These are phyloP conservation scores for Clitoria ternatea DNA, from an alignment of 306 rosid genomes.

Conservation along the genomic window DNA sequence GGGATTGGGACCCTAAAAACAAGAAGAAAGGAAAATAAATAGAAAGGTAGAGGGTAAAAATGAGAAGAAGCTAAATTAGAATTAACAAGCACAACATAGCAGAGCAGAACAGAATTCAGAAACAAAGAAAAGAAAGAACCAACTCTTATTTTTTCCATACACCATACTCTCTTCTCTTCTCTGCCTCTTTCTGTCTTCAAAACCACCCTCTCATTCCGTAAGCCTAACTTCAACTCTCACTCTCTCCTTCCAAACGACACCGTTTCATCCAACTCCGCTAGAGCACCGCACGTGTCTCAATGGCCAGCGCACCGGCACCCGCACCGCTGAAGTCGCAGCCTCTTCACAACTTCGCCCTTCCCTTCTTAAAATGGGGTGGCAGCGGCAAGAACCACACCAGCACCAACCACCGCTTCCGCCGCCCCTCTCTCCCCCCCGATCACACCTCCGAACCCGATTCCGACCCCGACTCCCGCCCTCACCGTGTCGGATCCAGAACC, in stretches of 20 bases:
- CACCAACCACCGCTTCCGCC: constrained; percentile 56
- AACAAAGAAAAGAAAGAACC: neutral
- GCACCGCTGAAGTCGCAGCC: constrained; percentile 73
- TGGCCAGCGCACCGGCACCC: constrained; percentile 68
- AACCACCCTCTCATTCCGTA: neutral
- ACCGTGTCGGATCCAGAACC: constrained; percentile 57
- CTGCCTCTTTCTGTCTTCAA: neutral
- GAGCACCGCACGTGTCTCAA: neutral
- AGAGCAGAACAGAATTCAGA: neutral
- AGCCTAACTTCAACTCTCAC: no score
- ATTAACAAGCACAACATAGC: neutral
- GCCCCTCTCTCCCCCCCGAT: constrained; percentile 26
- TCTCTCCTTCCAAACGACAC: neutral
- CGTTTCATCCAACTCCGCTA: neutral
- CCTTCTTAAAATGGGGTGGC: constrained; percentile 81
- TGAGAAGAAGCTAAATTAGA: neutral
- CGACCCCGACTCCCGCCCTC: constrained; percentile 33
- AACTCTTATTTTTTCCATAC: neutral
- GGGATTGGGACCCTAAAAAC: neutral
- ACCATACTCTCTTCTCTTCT: neutral
- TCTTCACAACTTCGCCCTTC: constrained; percentile 79
- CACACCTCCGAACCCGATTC: constrained; percentile 43
- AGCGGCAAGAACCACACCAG: constrained; percentile 50
- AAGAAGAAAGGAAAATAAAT: neutral
- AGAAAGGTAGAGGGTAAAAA: neutral